Base-by-base conservation (phyloP, 1,284 basidiomycete genomes). In the Ceratobasidium sp. region DNA sequence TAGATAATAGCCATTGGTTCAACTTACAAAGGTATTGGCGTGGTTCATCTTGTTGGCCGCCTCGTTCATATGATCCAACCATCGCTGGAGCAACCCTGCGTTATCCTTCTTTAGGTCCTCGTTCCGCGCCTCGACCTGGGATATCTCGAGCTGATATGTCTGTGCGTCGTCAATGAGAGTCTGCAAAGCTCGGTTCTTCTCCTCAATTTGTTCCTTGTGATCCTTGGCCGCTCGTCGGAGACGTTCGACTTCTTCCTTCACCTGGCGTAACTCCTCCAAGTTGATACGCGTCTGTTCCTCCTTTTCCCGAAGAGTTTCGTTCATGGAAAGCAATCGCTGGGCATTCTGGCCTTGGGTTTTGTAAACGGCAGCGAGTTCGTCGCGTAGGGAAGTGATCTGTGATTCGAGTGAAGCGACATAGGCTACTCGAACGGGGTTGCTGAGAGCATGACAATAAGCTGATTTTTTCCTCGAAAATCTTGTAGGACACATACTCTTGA, bases 21-120 rank as follows among this genome's bases (percentile, higher is more conserved):
- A 74, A 74, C 70, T 74, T 64, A 74, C 70, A 68, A 76, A 78
- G 57, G 52, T 65, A 54, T 95, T 94, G 19, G 91, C 93, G 80
- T 95, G 94, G 85, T 99, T 99, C 94, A 99, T 95, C 86, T 91
- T 92, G 83, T 97, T 95, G 5, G 93, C 97, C 81, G 97, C 96
- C 17, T 90, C 87, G 82, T 98, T 95, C 86, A 98, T 98, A 80
- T 93, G 92, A 82, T 98, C 96, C 32, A 98, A 87, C 96, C 96
- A 98, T 19, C 96, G 91, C 83, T 98, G 95, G 0, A 99, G 87
- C 54, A 99, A 88, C 80, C 93, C 93, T 22, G 97, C 96, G 81
- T 99, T 99, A 84, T 99, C 97, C 81, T 92, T 93, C 76, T 90
- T 91, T 64, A 99, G 88, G 29, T 88, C 92, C 80, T 91, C 87